These are phyloP conservation scores for Phaseolus lunatus DNA, from an alignment of 306 rosid species.

Conservation along the genomic window DNA sequence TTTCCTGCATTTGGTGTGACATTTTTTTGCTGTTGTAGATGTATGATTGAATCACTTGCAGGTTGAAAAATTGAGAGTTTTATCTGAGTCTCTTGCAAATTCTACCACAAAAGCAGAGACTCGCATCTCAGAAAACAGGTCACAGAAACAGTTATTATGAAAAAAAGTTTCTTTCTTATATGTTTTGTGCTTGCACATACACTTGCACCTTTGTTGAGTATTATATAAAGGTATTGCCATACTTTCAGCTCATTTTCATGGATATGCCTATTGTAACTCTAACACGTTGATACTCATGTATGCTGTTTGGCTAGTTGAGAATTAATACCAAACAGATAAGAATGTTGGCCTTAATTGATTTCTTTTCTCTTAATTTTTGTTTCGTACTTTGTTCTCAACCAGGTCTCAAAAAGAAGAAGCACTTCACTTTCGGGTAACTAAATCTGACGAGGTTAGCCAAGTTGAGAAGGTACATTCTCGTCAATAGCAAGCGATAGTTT, in stretches of 20 bases:
- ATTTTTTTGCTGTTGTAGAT: slow-evolving; percentile 26
- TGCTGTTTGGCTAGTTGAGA: slow-evolving; percentile 42
- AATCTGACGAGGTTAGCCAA: slow-evolving; percentile 75
- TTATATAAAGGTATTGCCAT: background rate
- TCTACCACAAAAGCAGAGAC: slow-evolving; percentile 79
- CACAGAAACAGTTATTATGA: slow-evolving; percentile 33
- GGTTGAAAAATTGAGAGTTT: slow-evolving; percentile 84
- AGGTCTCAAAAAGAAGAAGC: slow-evolving; percentile 93
- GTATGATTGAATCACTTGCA: slow-evolving; percentile 51
- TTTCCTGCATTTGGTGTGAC: slow-evolving; percentile 24
- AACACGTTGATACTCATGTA: slow-evolving; percentile 24
- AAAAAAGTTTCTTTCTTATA: background rate
- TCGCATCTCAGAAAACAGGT: slow-evolving; percentile 90
- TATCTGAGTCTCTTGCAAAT: slow-evolving; percentile 87
- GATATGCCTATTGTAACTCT: background rate
- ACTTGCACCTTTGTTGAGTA: slow-evolving; percentile 28
- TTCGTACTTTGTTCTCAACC: slow-evolving; percentile 45
- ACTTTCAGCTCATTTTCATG: slow-evolving; percentile 15
- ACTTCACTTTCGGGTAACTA: slow-evolving; percentile 71
- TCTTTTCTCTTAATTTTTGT: slow-evolving; percentile 3
- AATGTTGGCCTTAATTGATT: slow-evolving; percentile 34
- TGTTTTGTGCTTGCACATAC: slow-evolving; percentile 18
- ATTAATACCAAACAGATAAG: slow-evolving; percentile 24
- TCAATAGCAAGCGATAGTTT: slow-evolving; percentile 32
- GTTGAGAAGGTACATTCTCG: slow-evolving; percentile 76